Evolutionary conservation across 2,329 filamentous ascomycete genomes (phyloP), one percentile per base, ranked within the genome.

Genomic region (Oidium heveae): DNA sequence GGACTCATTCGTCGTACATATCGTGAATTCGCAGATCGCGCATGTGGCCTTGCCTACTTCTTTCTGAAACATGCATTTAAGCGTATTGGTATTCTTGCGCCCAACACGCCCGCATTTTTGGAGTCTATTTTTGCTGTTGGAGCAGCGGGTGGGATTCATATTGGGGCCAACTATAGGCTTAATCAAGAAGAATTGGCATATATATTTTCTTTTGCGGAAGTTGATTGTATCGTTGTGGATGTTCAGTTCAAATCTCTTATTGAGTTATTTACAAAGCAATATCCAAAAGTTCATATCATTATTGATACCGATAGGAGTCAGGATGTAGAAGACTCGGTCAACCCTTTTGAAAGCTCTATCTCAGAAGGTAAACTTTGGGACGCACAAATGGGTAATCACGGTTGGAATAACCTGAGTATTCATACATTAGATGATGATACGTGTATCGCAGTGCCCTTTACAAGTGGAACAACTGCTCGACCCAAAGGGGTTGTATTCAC

Each of bases 401-500:
- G 85, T 22, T 98, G 91, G 89, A 73, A 72, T 15, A 84, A 77
- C 0, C 73, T 96, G 24, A 74, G 84, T 58, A 73, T 77, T 1
- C 80, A 87, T 59, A 55, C 54, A 18, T 70, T 73, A 1, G 74
- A 86, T 61, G 91, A 98, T 66, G 82, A 94, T 60, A 79, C 79
- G 57, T 75, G 86, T 60, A 75, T 96, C 71, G 1, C 73, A 69
- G 55, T 70, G 72, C 43, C 68, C 66, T 57, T 57, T 33, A 24
- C 66, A 63, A 20, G 72, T 74, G 54, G 61, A 68, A 43, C 77
- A 81, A 66, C 86, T 79, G 82, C 88, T 0, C 74, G 76, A 33
- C 91, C 91, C 1, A 96, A 98, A 67, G 91, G 91, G 5, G 89
- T 95, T 2, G 80, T 94, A 55, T 95, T 84, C 64, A 95, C 86